Base-by-base conservation (phyloP, 2,329 filamentous ascomycete genomes). In the Aureobasidium musti region DNA sequence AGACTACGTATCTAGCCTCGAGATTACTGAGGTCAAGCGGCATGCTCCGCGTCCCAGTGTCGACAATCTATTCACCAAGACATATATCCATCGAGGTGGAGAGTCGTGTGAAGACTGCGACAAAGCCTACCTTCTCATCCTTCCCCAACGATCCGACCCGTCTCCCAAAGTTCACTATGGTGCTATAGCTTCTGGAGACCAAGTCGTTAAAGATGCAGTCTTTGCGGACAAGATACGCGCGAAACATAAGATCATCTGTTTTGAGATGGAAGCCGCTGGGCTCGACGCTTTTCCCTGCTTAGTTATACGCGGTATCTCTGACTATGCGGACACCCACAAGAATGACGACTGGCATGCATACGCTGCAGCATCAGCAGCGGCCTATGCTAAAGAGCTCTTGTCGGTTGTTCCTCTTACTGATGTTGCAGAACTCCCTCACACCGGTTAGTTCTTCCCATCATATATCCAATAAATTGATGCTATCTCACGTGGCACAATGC, bases 261-360 rank as follows among this genome's bases (percentile, higher is more conserved):
- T 69, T 10, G 69, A 70, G 45, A 69, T 69, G 68, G 69, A 70
- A 37, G 68, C 67, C 3, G 68, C 68, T 10, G 68, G 68, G 0
- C 54, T 69, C 1, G 63, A 68, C 17, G 23, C 28, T 28, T 70
- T 72, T 30, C 70, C 65, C 5, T 71, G 67, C 43, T 28, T 73
- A 11, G 66, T 71, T 13, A 68, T 74, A 28, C 68, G 72, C 3
- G 72, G 72, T 1, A 65, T 70, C 5, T 70, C 61, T 8, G 68
- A 70, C 37, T 70, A 70, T 30, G 26, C 56, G 1, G 69, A 71
- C 43, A 70, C 72, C 1, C 73, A 76, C 64, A 76, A 74, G 67
- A 73, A 73, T 60, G 69, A 75, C 5, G 43, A 59, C 1, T 76
- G 74, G 74, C 74, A 74, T 26, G 52, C 64, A 1, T 75, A 74